A percentile compares a stretch with the other conserved stretches of the same genome.
phyloP scores from a whole-genome alignment of 306 rosid species.

The Begonia peltatifolia region DNA sequence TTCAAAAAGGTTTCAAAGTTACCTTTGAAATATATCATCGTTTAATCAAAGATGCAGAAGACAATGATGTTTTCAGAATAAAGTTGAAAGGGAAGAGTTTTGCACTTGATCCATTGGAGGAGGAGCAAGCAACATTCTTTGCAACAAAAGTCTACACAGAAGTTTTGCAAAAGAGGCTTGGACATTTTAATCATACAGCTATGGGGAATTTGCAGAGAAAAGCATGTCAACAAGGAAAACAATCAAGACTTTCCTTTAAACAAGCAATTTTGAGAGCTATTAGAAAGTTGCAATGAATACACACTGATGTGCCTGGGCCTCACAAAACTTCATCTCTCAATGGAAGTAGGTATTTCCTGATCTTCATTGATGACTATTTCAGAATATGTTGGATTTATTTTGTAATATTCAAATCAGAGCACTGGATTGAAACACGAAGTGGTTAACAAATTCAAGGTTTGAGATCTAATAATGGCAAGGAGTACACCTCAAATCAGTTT shows the following conservation, averaged over 20 bases:
- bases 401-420: neutral
- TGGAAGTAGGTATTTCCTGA: conserved; percentile 1
- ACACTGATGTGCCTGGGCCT: conserved; percentile 1
- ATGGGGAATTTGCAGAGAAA: neutral
- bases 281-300: neutral
- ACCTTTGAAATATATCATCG: neutral
- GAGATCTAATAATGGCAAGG: conserved; percentile 7
- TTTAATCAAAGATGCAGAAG: neutral
- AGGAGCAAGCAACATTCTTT: neutral
- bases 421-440: conserved; percentile 5
- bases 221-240: conserved; percentile 1
- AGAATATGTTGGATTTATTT: conserved; percentile 8
- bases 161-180: conserved; percentile 1
- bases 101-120: neutral
- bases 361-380: conserved; percentile 8
- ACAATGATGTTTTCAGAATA: neutral
- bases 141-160: too few species aligned
- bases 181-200: neutral
- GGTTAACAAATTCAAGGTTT: neutral
- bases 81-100: conserved; percentile 2
- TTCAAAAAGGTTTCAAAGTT: neutral
- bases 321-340: neutral
- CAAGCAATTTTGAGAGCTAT: neutral
- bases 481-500: conserved; percentile 5
- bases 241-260: neutral